Conservation (phyloP, 1,139 yeast genomes). For the Yamadazyma membranifaciens region DNA sequence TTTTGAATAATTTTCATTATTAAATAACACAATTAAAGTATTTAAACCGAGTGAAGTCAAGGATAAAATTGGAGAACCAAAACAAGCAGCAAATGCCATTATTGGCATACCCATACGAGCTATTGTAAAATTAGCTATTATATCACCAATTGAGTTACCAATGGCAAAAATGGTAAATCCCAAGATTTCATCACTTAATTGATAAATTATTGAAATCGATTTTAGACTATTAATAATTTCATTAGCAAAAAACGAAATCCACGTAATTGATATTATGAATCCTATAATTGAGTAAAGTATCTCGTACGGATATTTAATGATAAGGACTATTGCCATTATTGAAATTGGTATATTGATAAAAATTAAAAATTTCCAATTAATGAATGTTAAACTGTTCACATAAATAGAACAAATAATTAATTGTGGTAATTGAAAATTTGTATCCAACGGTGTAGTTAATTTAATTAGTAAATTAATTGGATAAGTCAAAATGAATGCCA, state of each 20-base stretch:
- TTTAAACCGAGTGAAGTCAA: constrained; percentile 52
- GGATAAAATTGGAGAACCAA: constrained; percentile 80
- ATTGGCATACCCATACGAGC: constrained; percentile 85
- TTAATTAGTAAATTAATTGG: constrained; percentile 9
- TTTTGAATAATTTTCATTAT: constrained; percentile 13
- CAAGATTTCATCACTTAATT: constrained; percentile 73
- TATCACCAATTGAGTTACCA: constrained; percentile 90
- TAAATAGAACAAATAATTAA: constrained; percentile 8
- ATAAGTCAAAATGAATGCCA: constrained; percentile 6
- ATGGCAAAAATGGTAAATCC: constrained; percentile 88
- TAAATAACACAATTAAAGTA: constrained; percentile 51
- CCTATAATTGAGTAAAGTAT: constrained; percentile 46
- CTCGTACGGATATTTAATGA: constrained; percentile 7
- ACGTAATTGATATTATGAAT: constrained; percentile 63
- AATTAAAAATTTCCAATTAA: neutral
- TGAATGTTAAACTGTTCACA: constrained; percentile 8
- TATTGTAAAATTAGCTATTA: constrained; percentile 80
- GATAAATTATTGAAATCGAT: constrained; percentile 56
- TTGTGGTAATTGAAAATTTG: constrained; percentile 2
- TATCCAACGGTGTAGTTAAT: constrained; percentile 11
- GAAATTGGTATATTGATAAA: constrained; percentile 5
- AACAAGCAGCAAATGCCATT: constrained; percentile 93
- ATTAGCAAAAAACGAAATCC: constrained; percentile 77
- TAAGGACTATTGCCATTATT: neutral
- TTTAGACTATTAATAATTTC: constrained; percentile 71